These are phyloP conservation scores for Galerina marginata DNA, from an alignment of 768 basidiomycete species.

Conservation along the genomic window DNA sequence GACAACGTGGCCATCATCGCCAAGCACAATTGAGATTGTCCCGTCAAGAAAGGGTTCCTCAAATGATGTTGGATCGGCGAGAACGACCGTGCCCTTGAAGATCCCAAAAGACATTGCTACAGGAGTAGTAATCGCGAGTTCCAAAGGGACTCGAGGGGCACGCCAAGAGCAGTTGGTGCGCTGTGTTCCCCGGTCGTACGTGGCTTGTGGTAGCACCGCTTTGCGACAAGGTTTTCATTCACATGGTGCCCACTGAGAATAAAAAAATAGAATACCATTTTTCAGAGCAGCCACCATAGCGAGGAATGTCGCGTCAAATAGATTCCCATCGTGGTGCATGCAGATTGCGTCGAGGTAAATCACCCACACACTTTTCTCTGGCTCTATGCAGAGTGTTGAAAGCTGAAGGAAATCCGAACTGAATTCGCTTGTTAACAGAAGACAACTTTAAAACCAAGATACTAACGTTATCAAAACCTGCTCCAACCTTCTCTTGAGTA, in stretches of 20 bases:
- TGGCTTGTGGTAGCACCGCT: constrained; percentile 78
- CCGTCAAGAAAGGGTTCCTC: constrained; percentile 88
- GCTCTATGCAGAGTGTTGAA: constrained; percentile 76
- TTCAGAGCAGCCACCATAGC: constrained; percentile 87
- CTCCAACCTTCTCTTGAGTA: constrained; percentile 82
- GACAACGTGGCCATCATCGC: constrained; percentile 52
- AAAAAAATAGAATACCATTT: constrained; percentile 60
- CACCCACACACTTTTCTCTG: constrained; percentile 85
- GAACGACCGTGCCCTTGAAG: constrained; percentile 75
- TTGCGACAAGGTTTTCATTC: neutral
- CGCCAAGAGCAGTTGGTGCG: constrained; percentile 67
- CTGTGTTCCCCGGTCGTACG: constrained; percentile 68
- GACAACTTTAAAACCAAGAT: neutral
- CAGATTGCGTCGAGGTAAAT: constrained; percentile 94
- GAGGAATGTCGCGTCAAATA: constrained; percentile 86
- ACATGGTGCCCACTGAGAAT: neutral
- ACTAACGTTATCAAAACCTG: constrained; percentile 77
- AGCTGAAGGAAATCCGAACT: constrained; percentile 74
- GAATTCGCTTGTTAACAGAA: neutral
- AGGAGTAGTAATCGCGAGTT: constrained; percentile 45
- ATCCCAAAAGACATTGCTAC: constrained; percentile 74
- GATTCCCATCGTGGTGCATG: constrained; percentile 97
- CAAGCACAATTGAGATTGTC: constrained; percentile 65
- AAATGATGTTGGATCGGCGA: constrained; percentile 88
- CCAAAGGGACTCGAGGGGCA: constrained; percentile 46